Evolutionary conservation across 306 rosid genomes (phyloP), one percentile per base, ranked within the genome.

Genomic region (Gastrolobium villosum): DNA sequence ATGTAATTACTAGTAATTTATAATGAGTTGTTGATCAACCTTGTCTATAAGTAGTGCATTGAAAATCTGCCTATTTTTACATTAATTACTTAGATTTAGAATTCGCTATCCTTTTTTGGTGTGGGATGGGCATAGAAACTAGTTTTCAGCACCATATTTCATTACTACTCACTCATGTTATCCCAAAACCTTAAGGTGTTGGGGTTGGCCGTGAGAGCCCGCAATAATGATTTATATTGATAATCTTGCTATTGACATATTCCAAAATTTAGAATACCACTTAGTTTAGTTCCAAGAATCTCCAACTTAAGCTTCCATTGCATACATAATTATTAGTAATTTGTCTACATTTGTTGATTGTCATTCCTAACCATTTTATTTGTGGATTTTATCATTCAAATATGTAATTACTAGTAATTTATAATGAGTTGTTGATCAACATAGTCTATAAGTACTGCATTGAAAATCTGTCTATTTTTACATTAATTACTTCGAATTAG

Each of bases 91-190:
- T 10, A 32, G 10, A 48, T 28, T 2, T 10, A 32, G 10, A 48
- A 37, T 36, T 59, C 70, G 13, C 54, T 34, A 11, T 68, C 45
- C 41, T 45, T 10, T 46, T 68, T 67, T 15, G 43, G 5, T 68
- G 61, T 56, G 8, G 26, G 69, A 56, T 68, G 82, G 11, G 5
- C 1, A 4, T 44, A 45, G 36, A 61, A 66, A 66, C 35, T 31
- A 5, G 56, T 34, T 66, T 28, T 54, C 9, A 41, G 81, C 26
- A 6, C 63, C 55, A 53, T 53, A 55, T 36, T 62, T 44, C 6
- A 11, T 59, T 32, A 59, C 8, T 9, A 31, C 57, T 34, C 34
- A 11, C 15, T 34, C 53, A 63, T 63, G 72, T n/a, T n/a, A n/a
- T n/a, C n/a, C n/a, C n/a, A n/a, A n/a, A n/a, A n/a, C n/a, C n/a